These are phyloP conservation scores for Cladosporium austrohemisphaericum DNA, from an alignment of 2,329 filamentous ascomycete genomes.

Conservation along the genomic window DNA sequence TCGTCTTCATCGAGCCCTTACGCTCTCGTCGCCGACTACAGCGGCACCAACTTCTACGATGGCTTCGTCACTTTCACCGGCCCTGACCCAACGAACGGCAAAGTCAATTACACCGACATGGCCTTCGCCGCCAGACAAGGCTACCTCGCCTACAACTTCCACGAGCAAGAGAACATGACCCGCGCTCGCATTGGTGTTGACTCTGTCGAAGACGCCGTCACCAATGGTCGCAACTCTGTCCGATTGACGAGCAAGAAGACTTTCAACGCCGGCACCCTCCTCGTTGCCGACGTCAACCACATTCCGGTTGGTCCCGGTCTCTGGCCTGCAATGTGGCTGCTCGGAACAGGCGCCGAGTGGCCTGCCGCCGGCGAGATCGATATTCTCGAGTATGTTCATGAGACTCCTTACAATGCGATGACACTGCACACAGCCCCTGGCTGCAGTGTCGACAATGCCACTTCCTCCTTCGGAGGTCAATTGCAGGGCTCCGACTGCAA, in stretches of 20 bases:
- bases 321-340: slow-evolving; percentile 50
- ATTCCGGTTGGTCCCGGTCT: slow-evolving; percentile 51
- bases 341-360: slow-evolving; percentile 33
- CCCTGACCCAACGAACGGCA: slow-evolving; percentile 43
- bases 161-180: slow-evolving; percentile 28
- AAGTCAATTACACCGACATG: slow-evolving; percentile 23
- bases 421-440: slow-evolving; percentile 47
- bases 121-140: slow-evolving; percentile 35
- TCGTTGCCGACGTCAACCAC: slow-evolving; percentile 49
- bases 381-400: slow-evolving; percentile 48
- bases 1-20: slow-evolving; percentile 20
- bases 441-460: slow-evolving; percentile 38
- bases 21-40: slow-evolving; percentile 29
- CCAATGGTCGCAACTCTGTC: slow-evolving; percentile 43
- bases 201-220: slow-evolving; percentile 31
- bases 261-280: slow-evolving; percentile 47
- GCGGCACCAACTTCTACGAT: slow-evolving; percentile 41
- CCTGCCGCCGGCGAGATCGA: slow-evolving; percentile 46
- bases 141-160: slow-evolving; percentile 40
- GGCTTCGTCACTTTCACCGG: slow-evolving; percentile 43
- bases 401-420: slow-evolving; percentile 40
- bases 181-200: slow-evolving; percentile 48
- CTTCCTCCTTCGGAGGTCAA: slow-evolving; percentile 26
- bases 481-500: slow-evolving; percentile 30
- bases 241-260: slow-evolving; percentile 45